Base-by-base conservation (phyloP, 1,139 yeast genomes). In the Pichia sp. region DNA sequence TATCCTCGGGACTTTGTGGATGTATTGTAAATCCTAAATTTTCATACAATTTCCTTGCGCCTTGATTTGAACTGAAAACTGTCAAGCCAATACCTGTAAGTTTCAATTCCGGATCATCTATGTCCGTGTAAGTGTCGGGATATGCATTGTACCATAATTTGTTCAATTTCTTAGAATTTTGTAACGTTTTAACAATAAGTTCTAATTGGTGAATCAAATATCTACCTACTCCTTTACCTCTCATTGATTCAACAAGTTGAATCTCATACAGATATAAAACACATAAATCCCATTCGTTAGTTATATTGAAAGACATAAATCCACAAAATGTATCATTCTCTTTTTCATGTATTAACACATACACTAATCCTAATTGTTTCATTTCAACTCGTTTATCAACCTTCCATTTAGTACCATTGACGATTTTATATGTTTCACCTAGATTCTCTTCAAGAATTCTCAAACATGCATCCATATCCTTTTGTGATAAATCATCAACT, bases 181-280 rank as follows among this genome's bases (percentile, higher is more conserved):
- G 54, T 22, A 72, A 48, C 15, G 43, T 9, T 4, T 30, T 18
- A 0, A 70, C 60, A 15, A 69, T 53, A 1, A 47, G n/a, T 44
- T 73, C 76, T 38, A 74, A 65, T 7, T 52, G 38, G 1, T 48
- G 30, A 45, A 76, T 60, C 23, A 74, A 53, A 7, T 30, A 30
- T 0, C 65, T 40, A 0, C 80, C 80, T 4, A 67, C 30, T 20
- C 60, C 53, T 4, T 45, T 45, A 3, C 60, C 59, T 45, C 74
- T 74, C 46, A 50, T 64, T n/a, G 45, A 8, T 3, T 66, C 63
- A 23, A 49, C 46, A 1, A 75, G 60, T 45, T 76, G 80, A 40
- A 76, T 73, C 54, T 76, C 80, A 54, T 73, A 76, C 18, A 76
- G 59, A 49, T 75, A 76, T 13, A 75, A 56, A 22, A 68, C 72